These are phyloP conservation scores for Neonectria neomacrospora DNA, from an alignment of 2,329 filamentous ascomycete species.

Conservation along the genomic window DNA sequence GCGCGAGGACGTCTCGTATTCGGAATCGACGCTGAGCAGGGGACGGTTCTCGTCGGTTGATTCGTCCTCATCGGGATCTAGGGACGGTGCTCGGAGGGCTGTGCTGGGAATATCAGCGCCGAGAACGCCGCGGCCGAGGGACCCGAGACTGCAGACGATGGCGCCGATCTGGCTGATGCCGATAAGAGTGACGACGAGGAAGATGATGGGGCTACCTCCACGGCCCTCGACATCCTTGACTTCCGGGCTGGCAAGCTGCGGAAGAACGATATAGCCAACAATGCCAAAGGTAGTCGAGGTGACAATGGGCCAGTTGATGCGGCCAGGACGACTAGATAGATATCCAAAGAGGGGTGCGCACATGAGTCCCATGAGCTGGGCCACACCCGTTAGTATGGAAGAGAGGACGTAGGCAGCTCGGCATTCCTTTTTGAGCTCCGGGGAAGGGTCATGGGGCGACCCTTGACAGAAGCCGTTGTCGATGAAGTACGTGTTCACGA, in stretches of 20 bases:
- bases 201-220: slow-evolving; percentile 75
- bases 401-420: slow-evolving; percentile 88
- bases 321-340: slow-evolving; percentile 74
- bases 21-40: slow-evolving; percentile 49
- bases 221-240: slow-evolving; percentile 71
- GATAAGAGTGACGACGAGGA: slow-evolving; percentile 81
- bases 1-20: slow-evolving; percentile 55
- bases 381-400: slow-evolving; percentile 86
- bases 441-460: slow-evolving; percentile 70
- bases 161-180: slow-evolving; percentile 95
- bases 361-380: slow-evolving; percentile 86
- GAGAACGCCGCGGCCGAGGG: slow-evolving; percentile 84
- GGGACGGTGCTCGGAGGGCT: slow-evolving; percentile 37
- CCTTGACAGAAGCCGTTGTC: slow-evolving; percentile 80
- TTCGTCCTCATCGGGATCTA: slow-evolving; percentile 53
- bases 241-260: slow-evolving; percentile 81
- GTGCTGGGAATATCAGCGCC: slow-evolving; percentile 55
- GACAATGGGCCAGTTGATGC: slow-evolving; percentile 79
- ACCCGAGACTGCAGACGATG: slow-evolving; percentile 94
- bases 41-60: slow-evolving; percentile 54
- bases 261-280: slow-evolving; percentile 80
- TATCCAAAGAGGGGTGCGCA: slow-evolving; percentile 90
- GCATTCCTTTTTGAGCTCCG: slow-evolving; percentile 86
- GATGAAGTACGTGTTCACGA: slow-evolving; percentile 91
- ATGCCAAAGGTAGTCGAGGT: slow-evolving; percentile 79